Base-by-base conservation (phyloP, 2,329 filamentous ascomycete species). In the Verticillium albo-atrum region DNA sequence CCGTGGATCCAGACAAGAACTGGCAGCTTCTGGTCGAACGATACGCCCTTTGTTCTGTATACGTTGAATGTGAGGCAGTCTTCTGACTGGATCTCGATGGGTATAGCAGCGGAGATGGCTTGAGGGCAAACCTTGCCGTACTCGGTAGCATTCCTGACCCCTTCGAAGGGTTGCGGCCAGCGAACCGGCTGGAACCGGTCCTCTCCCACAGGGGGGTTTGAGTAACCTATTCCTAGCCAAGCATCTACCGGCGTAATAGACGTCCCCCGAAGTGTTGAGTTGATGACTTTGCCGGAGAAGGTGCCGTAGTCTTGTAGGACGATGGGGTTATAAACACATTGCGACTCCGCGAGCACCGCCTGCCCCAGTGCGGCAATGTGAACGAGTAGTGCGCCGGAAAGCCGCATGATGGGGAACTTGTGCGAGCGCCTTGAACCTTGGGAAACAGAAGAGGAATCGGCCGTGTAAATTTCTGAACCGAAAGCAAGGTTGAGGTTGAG, bases 141-240 rank as follows among this genome's bases (percentile, higher is more conserved):
- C 1, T 61, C 34, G 0, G 68, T 68, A 3, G 78, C 78, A 2
- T 68, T 61, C 60, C 70, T 75, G 6, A 73, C 67, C 0, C 76
- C 78, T 2, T 73, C 66, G 53, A 81, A 79, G 1, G 71, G 63
- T 4, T 64, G 62, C 0, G 79, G 78, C 72, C 72, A 76, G 1
- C 70, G 63, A 20, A 78, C 69, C 0, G 75, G 70, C 17, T 66
- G 67, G 58, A 81, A 81, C 6, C 79, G 75, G 17, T 67, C 62
- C 3, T 75, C 67, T 5, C 74, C 76, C 1, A 74, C 71, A 0
- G 76, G 77, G 26, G 76, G 75, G 1, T 68, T 67, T 0, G 79
- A 72, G 54, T 79, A 82, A 62, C 79, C 75, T 30, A 81, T 74
- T 2, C 77, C 77, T 6, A 81, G 67, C 79, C 78, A 82, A 0